Evolutionary conservation across 352 stramenopile species (phyloP).

Genomic region (Stephanocyclus meneghinianus): DNA sequence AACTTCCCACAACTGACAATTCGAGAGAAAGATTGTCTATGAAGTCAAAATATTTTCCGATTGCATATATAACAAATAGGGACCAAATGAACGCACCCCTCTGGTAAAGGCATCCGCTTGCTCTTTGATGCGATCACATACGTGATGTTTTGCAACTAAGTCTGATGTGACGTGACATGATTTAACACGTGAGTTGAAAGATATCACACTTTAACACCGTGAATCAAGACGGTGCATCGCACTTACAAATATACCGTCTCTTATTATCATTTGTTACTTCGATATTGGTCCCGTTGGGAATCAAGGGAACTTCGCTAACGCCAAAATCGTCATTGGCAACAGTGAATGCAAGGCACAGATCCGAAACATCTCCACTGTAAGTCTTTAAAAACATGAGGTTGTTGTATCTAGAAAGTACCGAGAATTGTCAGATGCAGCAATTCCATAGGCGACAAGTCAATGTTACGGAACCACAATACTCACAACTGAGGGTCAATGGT

Average conservation of each 20-base stretch:
- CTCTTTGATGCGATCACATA: slow-evolving; percentile 89
- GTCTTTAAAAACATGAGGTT: slow-evolving; percentile 95
- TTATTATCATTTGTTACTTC: slow-evolving; percentile 93
- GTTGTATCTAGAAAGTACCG: slow-evolving; percentile 80
- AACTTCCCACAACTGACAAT: slow-evolving; percentile 85
- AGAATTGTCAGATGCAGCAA: neutral
- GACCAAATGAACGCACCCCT: slow-evolving; percentile 55
- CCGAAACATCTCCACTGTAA: slow-evolving; percentile 90
- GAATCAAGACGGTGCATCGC: neutral
- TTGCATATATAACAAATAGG: neutral
- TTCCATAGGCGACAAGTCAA: neutral
- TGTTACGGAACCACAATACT: slow-evolving; percentile 1
- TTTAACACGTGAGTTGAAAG: neutral
- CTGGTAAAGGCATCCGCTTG: slow-evolving; percentile 91
- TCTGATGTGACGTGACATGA: slow-evolving; percentile 44
- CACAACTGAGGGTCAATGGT: slow-evolving; percentile 90
- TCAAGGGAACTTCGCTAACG: slow-evolving; percentile 89
- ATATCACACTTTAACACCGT: neutral
- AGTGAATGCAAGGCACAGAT: slow-evolving; percentile 87
- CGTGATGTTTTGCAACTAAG: slow-evolving; percentile 93
- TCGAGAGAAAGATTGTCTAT: neutral
- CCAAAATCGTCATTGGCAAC: slow-evolving; percentile 86
- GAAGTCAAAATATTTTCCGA: too few species aligned
- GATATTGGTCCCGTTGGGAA: slow-evolving; percentile 88
- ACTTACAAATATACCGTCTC: slow-evolving; percentile 88